These are phyloP conservation scores for Oxyria digyna DNA, from an alignment of 148 eudicot genomes.

Conservation along the genomic window DNA sequence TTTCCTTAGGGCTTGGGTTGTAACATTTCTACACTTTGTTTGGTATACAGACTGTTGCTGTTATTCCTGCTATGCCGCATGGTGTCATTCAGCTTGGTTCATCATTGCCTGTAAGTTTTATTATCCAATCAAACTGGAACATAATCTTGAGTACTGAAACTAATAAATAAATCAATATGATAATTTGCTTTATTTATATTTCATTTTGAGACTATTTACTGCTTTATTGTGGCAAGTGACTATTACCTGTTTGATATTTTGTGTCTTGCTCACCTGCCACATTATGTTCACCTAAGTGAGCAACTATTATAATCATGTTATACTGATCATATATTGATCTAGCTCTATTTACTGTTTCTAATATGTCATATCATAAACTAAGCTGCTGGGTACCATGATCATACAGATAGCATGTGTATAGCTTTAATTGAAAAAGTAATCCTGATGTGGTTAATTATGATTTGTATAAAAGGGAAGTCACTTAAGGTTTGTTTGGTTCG, in stretches of 20 bases:
- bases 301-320: background rate
- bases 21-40: background rate
- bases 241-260: background rate
- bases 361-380: background rate
- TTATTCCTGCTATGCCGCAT: constrained; percentile 66
- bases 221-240: background rate
- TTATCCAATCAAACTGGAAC: background rate
- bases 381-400: background rate
- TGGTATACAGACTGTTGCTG: constrained; percentile 65
- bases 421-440: background rate
- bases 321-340: background rate
- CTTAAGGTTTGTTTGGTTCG: too few relatives aligned
- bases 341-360: background rate
- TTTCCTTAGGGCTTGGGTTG: background rate
- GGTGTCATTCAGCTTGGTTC: constrained; percentile 95
- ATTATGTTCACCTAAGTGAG: background rate
- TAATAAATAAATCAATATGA: background rate
- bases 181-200: background rate
- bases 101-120: constrained; percentile 43
- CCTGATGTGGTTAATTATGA: background rate
- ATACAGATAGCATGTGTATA: too few relatives aligned
- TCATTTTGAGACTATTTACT: background rate
- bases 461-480: background rate
- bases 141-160: background rate
- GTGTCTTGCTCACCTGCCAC: background rate